phyloP scores from a whole-genome alignment of 1,284 basidiomycete species.

The Pyrrhoderma lamaoense region DNA sequence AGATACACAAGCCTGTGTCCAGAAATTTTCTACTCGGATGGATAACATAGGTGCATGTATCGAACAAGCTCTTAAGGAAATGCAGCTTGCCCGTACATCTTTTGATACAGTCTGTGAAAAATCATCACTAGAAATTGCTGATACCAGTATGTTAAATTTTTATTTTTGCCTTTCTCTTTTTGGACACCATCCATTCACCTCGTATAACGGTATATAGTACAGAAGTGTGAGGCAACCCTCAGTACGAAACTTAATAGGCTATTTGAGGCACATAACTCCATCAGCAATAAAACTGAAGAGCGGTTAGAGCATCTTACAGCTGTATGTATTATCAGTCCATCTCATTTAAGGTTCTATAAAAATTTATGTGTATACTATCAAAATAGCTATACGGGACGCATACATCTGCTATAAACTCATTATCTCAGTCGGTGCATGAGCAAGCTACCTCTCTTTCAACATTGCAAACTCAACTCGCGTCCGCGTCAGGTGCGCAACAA shows the following conservation, averaged over 20 bases:
- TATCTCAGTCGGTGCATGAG: neutral
- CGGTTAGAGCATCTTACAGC: too few species aligned
- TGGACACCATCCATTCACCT: neutral
- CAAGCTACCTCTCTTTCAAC: neutral
- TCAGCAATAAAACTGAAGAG: too few species aligned
- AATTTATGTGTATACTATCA: neutral
- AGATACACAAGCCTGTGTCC: conserved; percentile 16
- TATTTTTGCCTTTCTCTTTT: conserved; percentile 7
- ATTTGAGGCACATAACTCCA: too few species aligned
- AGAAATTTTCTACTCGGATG: conserved; percentile 16
- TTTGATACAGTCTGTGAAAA: conserved; percentile 6
- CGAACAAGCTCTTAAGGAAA: conserved; percentile 12
- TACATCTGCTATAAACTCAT: neutral
- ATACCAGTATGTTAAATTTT: conserved; percentile 7
- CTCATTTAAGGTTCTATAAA: neutral
- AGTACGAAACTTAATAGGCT: too few species aligned
- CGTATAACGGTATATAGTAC: conserved; percentile 2
- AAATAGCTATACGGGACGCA: neutral
- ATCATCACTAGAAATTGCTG: conserved; percentile 8
- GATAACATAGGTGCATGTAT: conserved; percentile 7
- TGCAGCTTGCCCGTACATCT: conserved; percentile 11
- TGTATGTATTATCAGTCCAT: too few species aligned
- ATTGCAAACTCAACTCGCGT: neutral
- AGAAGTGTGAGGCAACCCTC: conserved; percentile 12
- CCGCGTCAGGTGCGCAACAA: too few species aligned